phyloP scores from a whole-genome alignment of 768 basidiomycete genomes.

The Neoboletus brunneissimus region DNA sequence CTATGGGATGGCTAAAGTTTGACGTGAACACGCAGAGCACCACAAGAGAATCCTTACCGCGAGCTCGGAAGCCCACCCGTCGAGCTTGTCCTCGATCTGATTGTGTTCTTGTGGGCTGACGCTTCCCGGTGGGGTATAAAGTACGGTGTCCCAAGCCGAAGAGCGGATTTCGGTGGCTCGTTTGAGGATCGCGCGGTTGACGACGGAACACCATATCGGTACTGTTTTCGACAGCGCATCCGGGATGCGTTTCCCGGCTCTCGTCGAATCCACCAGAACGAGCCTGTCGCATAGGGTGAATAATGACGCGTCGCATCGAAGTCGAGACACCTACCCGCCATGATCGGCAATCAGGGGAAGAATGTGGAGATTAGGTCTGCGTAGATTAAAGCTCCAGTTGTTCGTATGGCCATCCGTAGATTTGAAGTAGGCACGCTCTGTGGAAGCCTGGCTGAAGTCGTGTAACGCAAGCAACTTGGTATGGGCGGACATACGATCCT shows the following conservation, averaged over 20 bases:
- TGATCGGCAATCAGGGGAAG: slow-evolving; percentile 52
- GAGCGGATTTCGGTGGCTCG: slow-evolving; percentile 1
- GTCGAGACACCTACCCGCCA: slow-evolving; percentile 49
- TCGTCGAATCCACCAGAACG: slow-evolving; percentile 87
- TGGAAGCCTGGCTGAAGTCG: slow-evolving; percentile 8
- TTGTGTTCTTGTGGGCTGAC: slow-evolving; percentile 75
- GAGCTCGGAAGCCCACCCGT: slow-evolving; percentile 67
- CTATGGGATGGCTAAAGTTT: slow-evolving; percentile 34
- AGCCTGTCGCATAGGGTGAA: slow-evolving; percentile 43
- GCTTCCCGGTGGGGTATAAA: slow-evolving; percentile 69
- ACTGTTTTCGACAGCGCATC: slow-evolving; percentile 93
- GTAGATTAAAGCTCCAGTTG: slow-evolving; percentile 82
- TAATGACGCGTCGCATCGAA: neutral
- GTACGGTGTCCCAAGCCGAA: slow-evolving; percentile 48
- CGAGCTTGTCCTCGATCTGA: slow-evolving; percentile 68
- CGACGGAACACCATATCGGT: slow-evolving; percentile 91
- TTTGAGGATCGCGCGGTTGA: slow-evolving; percentile 60
- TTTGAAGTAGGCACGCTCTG: slow-evolving; percentile 73
- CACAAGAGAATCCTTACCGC: slow-evolving; percentile 40
- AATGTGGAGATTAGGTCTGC: slow-evolving; percentile 81
- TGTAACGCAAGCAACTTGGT: too few species aligned
- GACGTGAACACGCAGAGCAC: neutral
- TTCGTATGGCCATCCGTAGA: slow-evolving; percentile 86
- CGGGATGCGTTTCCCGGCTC: slow-evolving; percentile 90
- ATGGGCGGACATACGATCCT: slow-evolving; percentile 38